Evolutionary conservation across 208 protist species (phyloP).

Genomic region (Novymonas esmeraldas): DNA sequence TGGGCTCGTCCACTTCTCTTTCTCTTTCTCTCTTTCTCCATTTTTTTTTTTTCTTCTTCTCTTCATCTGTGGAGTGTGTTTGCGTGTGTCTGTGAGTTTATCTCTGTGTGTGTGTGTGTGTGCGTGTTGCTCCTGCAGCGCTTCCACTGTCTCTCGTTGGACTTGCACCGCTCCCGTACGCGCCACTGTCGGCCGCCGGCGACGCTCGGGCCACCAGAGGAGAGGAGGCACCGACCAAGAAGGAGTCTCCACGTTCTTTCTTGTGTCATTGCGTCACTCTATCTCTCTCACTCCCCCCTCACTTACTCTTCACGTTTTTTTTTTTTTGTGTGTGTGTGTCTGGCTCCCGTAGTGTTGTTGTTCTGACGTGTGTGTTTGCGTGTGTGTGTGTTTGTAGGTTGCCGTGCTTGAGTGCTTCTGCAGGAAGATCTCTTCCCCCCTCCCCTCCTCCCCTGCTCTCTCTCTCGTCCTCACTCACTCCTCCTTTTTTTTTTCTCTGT

Average conservation of each 20-base stretch:
- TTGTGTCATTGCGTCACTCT: not conserved
- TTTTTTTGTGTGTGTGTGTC: not conserved
- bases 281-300: not conserved
- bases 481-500: not conserved
- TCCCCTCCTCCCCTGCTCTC: not conserved
- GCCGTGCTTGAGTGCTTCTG: no score
- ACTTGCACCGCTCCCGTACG: no score
- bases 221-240: no score
- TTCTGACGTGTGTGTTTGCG: not conserved
- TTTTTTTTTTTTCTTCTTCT: not conserved
- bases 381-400: not conserved
- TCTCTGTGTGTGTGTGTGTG: constrained; percentile 1
- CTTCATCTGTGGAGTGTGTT: not conserved
- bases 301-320: not conserved
- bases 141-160: not conserved
- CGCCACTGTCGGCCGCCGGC: no score
- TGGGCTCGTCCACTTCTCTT: no score
- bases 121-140: not conserved
- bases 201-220: no score
- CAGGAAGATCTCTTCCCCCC: not conserved
- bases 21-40: not conserved
- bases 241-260: no score
- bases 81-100: not conserved
- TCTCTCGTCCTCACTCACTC: no score
- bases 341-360: no score